These are phyloP conservation scores for Syzygium malaccense DNA, from an alignment of 441 rosid genomes.

Conservation along the genomic window DNA sequence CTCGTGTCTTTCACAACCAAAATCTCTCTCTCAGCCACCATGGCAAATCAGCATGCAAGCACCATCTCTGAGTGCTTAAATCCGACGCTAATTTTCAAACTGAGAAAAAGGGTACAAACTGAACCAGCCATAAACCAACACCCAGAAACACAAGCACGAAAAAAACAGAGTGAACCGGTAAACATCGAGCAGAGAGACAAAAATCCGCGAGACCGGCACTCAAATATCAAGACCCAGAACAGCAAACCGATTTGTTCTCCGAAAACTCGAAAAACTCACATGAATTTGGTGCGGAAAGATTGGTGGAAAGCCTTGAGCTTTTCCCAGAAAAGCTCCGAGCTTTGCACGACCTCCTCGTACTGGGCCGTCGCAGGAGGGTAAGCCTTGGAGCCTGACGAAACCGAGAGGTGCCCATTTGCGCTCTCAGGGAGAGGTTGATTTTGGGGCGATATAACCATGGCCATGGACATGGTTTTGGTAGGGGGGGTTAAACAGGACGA, in stretches of 20 bases:
- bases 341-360: conserved; percentile 52
- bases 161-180: not conserved
- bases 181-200: not conserved
- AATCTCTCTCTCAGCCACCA: not conserved
- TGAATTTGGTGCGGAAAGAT: conserved; percentile 38
- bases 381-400: conserved; percentile 1
- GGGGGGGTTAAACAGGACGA: not conserved
- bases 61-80: not conserved
- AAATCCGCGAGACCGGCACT: not conserved
- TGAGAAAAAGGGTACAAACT: not conserved
- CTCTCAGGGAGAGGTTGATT: conserved; percentile 25
- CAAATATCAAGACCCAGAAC: not conserved
- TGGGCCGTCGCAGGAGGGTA: conserved; percentile 43
- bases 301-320: conserved; percentile 49
- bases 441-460: conserved; percentile 38
- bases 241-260: not conserved
- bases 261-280: conserved; percentile 21
- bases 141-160: not conserved
- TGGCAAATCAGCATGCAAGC: not conserved
- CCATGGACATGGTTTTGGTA: conserved; percentile 14
- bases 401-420: conserved; percentile 29
- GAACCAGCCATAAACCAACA: not conserved
- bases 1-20: not conserved
- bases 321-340: conserved; percentile 63
- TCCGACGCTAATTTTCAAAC: not conserved